Base-by-base conservation (phyloP, 352 stramenopile genomes). In the Phytophthora citricola region DNA sequence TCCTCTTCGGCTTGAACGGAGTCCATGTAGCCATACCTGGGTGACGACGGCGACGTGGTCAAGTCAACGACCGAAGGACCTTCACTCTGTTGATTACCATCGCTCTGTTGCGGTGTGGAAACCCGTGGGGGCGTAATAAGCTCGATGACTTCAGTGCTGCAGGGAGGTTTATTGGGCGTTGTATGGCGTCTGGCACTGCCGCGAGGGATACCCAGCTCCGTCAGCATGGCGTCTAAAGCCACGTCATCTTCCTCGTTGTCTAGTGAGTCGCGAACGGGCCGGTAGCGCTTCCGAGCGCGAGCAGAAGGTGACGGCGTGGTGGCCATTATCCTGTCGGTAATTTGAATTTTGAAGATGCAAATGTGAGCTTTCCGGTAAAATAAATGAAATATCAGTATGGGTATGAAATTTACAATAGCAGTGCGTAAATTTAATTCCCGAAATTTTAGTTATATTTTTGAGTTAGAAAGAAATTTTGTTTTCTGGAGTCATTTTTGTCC, bases 1-100 rank as follows among this genome's bases (percentile, higher is more conserved):
- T 63, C 34, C 12, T 51, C 52, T 61, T 36, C 14, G 31, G 34
- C 41, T 56, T 17, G 17, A 52, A 31, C 20, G 26, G 36, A 36
- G 20, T 24, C 7, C 26, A 44, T 64, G 45, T 57, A 61, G 38
- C 55, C 60, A 64, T 45, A 24, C 5, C 3, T 22, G 12, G 48
- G 41, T 46, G 51, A 67, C n/a, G 66, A 59, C 3, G 62, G 63
- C 15, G 69, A 70, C 20, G 50, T 78, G 45, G 78, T 79, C 55
- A 91, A 54, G 52, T 88, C 72, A 5, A 91, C 82, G 39, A 87
- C 41, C 1, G 40, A 46, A 24, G 15, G 58, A 58, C 39, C 41
- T 46, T 63, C 41, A 56, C 46, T 71, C 47, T 60, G 58, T 6
- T 55, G 59, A 26, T 26, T 26, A 26, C 24, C 41, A 50, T 63